Conservation (phyloP, 305 asterid species). For the Solanum hybrid region DNA sequence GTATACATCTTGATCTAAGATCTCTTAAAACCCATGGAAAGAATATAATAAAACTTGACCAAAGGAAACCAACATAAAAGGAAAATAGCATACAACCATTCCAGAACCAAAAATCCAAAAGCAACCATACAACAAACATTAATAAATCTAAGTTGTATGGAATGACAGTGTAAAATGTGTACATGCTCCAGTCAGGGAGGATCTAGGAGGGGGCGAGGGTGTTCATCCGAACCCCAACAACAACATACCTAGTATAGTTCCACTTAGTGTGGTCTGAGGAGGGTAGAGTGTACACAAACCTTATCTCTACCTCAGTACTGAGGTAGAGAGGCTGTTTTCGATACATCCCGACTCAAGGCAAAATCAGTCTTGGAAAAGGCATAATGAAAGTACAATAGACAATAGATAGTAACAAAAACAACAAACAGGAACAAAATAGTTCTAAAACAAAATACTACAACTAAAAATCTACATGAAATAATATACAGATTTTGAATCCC, state of each 20-base stretch:
- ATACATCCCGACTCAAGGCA: background rate
- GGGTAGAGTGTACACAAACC: fast-evolving
- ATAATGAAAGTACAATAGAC: background rate
- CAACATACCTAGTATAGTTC: background rate
- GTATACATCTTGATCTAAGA: background rate
- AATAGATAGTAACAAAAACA: background rate
- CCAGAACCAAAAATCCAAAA: background rate
- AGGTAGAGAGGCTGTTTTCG: background rate
- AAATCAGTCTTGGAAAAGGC: background rate
- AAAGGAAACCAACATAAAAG: background rate
- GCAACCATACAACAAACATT: background rate
- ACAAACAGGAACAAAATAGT: background rate
- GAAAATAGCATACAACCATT: background rate
- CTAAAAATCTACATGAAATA: background rate
- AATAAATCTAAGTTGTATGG: background rate
- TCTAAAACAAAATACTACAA: background rate
- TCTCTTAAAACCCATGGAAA: background rate
- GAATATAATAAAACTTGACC: background rate
- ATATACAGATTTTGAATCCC: background rate
- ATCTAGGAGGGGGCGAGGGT: background rate
- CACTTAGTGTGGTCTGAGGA: background rate
- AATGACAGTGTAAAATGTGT: background rate
- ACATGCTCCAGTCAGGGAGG: background rate
- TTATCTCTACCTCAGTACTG: background rate
- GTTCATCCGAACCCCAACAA: background rate